Base-by-base conservation (phyloP, 2,329 filamentous ascomycete species). In the Ophiostoma perfectum region DNA sequence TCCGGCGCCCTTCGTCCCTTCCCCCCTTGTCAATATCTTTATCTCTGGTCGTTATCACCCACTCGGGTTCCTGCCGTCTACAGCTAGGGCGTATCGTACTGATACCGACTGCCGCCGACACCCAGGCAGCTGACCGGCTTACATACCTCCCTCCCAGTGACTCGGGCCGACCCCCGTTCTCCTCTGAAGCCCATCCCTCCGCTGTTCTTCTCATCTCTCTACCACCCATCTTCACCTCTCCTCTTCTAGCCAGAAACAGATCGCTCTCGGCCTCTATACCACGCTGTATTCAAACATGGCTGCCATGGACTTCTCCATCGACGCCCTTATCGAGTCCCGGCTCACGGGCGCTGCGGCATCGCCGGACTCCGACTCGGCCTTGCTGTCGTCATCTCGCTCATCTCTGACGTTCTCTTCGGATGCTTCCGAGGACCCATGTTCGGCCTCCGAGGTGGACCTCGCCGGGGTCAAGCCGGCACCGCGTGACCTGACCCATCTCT, bases 401-500 rank as follows among this genome's bases (percentile, higher is more conserved):
- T 6, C 65, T 2, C 18, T 39, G 49, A 9, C 18, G 5, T n/a
- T 62, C 4, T 44, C 60, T 47, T 44, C 58, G 41, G 42, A 49
- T n/a, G 14, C 39, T 3, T 39, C 39, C 39, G 47, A 64, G 38
- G 47, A 27, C 39, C 45, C 66, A 36, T 38, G 36, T 58, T 63
- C 68, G 27, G 39, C 39, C 7, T 63, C 38, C 36, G 66, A 39
- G 76, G 74, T 78, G 77, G 41, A 71, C 38, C 60, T 39, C 1
- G 41, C 16, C 16, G 60, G 16, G 6, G 60, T 63, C 60, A 63
- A 63, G 60, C 60, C 60, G 39, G 60, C 74, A 69, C 92, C 93
- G 5, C 80, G 87, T 72, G 90, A 97, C 77, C 82, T 97, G 70
- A 90, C 88, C 73, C 91, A 97, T 76, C 89, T 93, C 76, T 89